A percentile compares a stretch with the other conserved stretches of the same genome.
Conservation (phyloP, 2,329 filamentous ascomycete species). For the Chaetomium sp. region DNA sequence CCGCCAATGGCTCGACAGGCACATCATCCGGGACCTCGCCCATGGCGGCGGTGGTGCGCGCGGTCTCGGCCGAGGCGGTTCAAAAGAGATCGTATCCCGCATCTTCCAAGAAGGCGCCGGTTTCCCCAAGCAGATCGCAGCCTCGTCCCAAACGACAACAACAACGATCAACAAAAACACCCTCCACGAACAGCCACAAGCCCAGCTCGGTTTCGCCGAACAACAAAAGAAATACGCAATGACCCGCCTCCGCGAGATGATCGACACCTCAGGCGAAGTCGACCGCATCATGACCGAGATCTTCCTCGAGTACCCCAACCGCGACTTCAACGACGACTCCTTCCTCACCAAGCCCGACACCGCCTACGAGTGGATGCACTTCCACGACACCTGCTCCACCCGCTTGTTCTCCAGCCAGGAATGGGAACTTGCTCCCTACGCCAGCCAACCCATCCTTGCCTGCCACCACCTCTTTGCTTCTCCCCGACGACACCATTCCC, state of each 20-base stretch:
- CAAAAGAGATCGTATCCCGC: constrained; percentile 69
- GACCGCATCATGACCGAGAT: constrained; percentile 76
- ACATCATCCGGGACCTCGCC: constrained; percentile 60
- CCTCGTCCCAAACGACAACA: constrained; percentile 25
- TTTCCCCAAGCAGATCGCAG: constrained; percentile 54
- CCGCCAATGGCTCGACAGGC: constrained; percentile 67
- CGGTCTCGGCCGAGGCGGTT: constrained; percentile 63
- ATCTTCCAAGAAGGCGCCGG: constrained; percentile 74
- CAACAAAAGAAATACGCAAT: constrained; percentile 65
- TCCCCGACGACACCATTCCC: constrained; percentile 43
- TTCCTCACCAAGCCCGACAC: constrained; percentile 80
- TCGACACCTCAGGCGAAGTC: constrained; percentile 71
- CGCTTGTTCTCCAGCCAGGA: constrained; percentile 78
- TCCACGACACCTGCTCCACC: constrained; percentile 78
- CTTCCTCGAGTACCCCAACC: constrained; percentile 77
- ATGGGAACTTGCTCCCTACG: constrained; percentile 85
- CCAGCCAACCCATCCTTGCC: constrained; percentile 78
- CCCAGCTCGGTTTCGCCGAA: constrained; percentile 65
- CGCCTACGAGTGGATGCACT: constrained; percentile 92
- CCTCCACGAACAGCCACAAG: constrained; percentile 47
- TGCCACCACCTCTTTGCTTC: constrained; percentile 90
- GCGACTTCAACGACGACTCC: constrained; percentile 88
- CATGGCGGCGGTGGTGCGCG: constrained; percentile 66
- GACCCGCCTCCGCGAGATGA: constrained; percentile 65
- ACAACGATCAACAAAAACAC: constrained; percentile 35